Evolutionary conservation across 2,329 filamentous ascomycete genomes (phyloP), one percentile per base, ranked within the genome.

Genomic region (Ophiocordyceps camponoti-saundersi): DNA sequence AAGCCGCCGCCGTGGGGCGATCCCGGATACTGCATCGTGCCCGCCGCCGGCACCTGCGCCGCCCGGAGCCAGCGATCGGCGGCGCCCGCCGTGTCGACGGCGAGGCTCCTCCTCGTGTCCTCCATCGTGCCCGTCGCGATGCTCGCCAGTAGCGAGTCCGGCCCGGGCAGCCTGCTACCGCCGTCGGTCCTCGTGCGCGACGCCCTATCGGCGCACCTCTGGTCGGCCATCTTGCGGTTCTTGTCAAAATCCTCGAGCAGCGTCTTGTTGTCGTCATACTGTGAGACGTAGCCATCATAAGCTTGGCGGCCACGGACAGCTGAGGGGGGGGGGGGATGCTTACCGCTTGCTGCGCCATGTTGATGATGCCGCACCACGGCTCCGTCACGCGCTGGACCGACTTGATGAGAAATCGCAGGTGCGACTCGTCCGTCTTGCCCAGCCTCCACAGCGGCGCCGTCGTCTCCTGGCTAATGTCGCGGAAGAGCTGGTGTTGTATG

Each of bases 401-500:
- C 42, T 60, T 52, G 29, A 67, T 59, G 20, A 66, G 52, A 3
- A 50, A 52, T 5, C 57, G 55, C 16, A 67, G 56, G 21, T 60
- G 56, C 2, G 52, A 48, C 23, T 64, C 61, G 46, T 60, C 57
- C 3, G 60, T 57, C 2, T 55, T 50, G 7, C 59, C 58, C 21
- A 58, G 55, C 29, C 59, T 55, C 57, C 61, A 63, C 2, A 63
- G 52, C 6, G 65, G 63, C 8, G 61, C 64, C 1, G 64, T 65
- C 16, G 61, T 65, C 21, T 59, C 55, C 3, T 61, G 56, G 2
- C 55, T 55, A 13, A 66, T 48, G 39, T 65, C 55, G 42, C 55
- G 53, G 47, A 62, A 66, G 5, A 67, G 53, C 16, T 54, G 51
- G 45, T 66, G 57, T 43, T 65, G 58, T 26, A 61, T 51, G 21